Percentiles rank a stretch among this genome's conserved stretches.
Evolutionary conservation across 1,139 yeast species (phyloP).

Genomic region (Kodamaea derodonti): DNA sequence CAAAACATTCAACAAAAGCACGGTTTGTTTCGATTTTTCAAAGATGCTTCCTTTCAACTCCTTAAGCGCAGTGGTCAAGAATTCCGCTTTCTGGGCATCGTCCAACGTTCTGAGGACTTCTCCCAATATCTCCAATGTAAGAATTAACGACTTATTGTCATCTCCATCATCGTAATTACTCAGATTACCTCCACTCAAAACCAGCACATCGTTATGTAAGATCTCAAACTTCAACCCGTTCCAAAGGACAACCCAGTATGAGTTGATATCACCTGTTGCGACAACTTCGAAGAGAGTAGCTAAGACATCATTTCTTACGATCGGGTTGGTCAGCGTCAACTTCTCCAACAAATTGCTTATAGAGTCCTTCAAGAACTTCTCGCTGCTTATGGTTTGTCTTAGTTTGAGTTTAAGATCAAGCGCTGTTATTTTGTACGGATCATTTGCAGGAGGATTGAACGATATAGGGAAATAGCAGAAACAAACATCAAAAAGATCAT

Average conservation of each 20-base stretch:
- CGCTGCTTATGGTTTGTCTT: slow-evolving; percentile 59
- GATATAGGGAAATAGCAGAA: slow-evolving; percentile 97
- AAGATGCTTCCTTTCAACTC: slow-evolving; percentile 58
- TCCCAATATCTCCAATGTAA: slow-evolving; percentile 48
- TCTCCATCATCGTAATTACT: slow-evolving; percentile 31
- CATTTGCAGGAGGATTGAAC: slow-evolving; percentile 88
- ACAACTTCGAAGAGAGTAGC: slow-evolving; percentile 59
- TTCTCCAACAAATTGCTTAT: slow-evolving; percentile 80
- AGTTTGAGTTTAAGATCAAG: slow-evolving; percentile 62
- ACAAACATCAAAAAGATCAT: slow-evolving; percentile 76
- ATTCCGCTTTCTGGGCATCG: slow-evolving; percentile 24
- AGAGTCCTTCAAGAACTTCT: slow-evolving; percentile 66
- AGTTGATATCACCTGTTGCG: slow-evolving; percentile 39
- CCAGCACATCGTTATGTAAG: slow-evolving; percentile 60
- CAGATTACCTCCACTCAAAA: slow-evolving; percentile 25
- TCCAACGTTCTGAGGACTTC: slow-evolving; percentile 35
- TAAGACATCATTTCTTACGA: slow-evolving; percentile 74
- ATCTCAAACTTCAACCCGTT: slow-evolving; percentile 85
- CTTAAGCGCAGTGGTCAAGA: slow-evolving; percentile 38
- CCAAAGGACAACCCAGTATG: slow-evolving; percentile 77
- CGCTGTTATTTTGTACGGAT: slow-evolving; percentile 81
- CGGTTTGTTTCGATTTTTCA: slow-evolving; percentile 59
- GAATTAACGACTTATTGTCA: slow-evolving; percentile 37
- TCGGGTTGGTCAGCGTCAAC: slow-evolving; percentile 74
- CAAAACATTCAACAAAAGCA: slow-evolving; percentile 54